Conservation (phyloP, 2,329 filamentous ascomycete genomes). For the Fusarium avenaceum region DNA sequence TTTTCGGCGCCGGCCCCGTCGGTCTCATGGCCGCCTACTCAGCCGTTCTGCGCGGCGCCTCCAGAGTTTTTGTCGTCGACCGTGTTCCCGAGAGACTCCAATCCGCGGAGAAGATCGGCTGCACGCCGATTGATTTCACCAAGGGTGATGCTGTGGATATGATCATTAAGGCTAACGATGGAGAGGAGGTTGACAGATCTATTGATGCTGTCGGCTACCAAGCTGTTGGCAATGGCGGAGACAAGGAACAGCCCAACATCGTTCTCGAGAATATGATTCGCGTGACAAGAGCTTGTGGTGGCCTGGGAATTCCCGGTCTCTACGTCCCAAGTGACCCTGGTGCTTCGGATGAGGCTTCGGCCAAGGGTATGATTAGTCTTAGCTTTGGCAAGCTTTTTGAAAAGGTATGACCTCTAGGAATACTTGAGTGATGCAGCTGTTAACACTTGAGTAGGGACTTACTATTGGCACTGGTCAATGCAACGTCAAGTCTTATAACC, state of each 20-base stretch:
- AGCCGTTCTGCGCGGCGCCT: slow-evolving; percentile 71
- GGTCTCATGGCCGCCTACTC: slow-evolving; percentile 77
- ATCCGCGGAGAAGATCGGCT: slow-evolving; percentile 72
- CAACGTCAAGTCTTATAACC: slow-evolving; percentile 77
- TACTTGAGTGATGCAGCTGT: background rate
- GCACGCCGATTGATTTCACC: slow-evolving; percentile 71
- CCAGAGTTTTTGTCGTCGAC: slow-evolving; percentile 73
- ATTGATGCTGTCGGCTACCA: slow-evolving; percentile 78
- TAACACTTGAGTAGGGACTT: slow-evolving; percentile 61
- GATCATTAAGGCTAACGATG: slow-evolving; percentile 70
- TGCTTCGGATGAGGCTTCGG: slow-evolving; percentile 70
- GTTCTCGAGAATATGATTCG: slow-evolving; percentile 74
- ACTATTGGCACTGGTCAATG: slow-evolving; percentile 73
- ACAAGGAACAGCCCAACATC: slow-evolving; percentile 72
- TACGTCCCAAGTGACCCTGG: slow-evolving; percentile 68
- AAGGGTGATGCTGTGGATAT: slow-evolving; percentile 71
- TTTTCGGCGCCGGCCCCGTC: slow-evolving; percentile 75
- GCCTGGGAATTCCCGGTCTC: slow-evolving; percentile 71
- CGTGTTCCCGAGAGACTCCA: slow-evolving; percentile 70
- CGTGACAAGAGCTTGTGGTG: slow-evolving; percentile 72
- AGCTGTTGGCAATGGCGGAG: slow-evolving; percentile 67
- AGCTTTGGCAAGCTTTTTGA: slow-evolving; percentile 78
- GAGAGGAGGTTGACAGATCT: slow-evolving; percentile 74
- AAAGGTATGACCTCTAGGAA: slow-evolving; percentile 58
- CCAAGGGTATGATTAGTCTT: slow-evolving; percentile 73